These are phyloP conservation scores for Sporopachydermia lactativora DNA, from an alignment of 805 yeast species.

Conservation along the genomic window DNA sequence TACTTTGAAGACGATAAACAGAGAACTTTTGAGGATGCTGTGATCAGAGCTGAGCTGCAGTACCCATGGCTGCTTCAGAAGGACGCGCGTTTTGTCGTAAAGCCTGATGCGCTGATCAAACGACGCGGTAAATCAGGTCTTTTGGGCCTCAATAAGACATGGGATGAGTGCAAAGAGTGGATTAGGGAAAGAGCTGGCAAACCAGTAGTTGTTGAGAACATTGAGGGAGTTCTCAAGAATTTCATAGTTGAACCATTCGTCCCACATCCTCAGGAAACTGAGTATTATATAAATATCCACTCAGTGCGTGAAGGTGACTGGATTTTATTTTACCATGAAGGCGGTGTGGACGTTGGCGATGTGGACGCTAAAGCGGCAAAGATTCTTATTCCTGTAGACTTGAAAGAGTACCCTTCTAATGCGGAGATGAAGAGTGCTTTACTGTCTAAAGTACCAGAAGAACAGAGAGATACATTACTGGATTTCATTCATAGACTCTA, in stretches of 20 bases:
- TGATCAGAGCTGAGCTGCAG: conserved; percentile 21
- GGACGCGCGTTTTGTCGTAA: conserved; percentile 28
- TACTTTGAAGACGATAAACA: conserved; percentile 9
- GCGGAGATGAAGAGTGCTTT: conserved; percentile 19
- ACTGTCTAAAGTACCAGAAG: conserved; percentile 24
- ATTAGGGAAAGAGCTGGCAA: conserved; percentile 27
- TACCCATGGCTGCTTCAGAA: conserved; percentile 26
- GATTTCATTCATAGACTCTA: conserved; percentile 31
- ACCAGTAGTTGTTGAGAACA: conserved; percentile 25
- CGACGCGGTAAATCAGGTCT: conserved; percentile 32
- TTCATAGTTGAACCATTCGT: conserved; percentile 34
- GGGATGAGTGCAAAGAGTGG: conserved; percentile 30
- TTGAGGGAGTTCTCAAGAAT: conserved; percentile 24
- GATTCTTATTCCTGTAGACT: conserved; percentile 28
- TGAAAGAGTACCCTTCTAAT: conserved; percentile 26
- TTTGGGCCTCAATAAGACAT: conserved; percentile 27
- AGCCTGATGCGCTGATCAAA: conserved; percentile 32
- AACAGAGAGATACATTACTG: conserved; percentile 25
- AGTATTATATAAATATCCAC: conserved; percentile 33
- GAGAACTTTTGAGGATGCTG: conserved; percentile 18
- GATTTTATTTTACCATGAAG: conserved; percentile 33
- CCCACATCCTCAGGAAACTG: conserved; percentile 30
- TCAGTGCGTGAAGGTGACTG: conserved; percentile 33
- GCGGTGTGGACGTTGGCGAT: conserved; percentile 34
- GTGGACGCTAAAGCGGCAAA: conserved; percentile 31